Base-by-base conservation (phyloP, 139 green algal species). In the Chlamydomonas sphaeroides region DNA sequence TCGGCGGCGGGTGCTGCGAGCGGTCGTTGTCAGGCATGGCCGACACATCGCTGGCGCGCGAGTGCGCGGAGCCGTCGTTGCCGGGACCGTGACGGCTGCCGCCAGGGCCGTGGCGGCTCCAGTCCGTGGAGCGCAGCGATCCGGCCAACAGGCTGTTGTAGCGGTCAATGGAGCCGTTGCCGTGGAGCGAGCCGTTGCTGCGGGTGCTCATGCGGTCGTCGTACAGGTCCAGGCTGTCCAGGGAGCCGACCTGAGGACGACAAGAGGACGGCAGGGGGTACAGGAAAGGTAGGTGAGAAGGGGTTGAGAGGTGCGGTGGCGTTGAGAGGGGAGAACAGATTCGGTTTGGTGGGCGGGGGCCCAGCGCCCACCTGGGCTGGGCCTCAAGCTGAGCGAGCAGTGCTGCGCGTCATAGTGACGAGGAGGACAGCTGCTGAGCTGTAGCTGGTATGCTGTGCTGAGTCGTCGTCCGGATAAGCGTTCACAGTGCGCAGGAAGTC, bases 221-320 rank as follows among this genome's bases (percentile, higher is more conserved):
- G 59, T 92, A 92, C 56, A 89, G 68, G 68, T 90, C 88, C 36
- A 92, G 69, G 28, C 42, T 83, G 83, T 90, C 88, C 57, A 90
- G 41, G 61, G 59, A 83, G 83, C 85, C 80, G 5, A 71, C 56
- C 65, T 73, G 79, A 28, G 59, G 59, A 25, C 26, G n/a, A n/a
- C 28, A 26, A 15, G 39, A 7, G 39, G 25, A 14, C 30, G 36
- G 38, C 38, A 57, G 17, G 25, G 36, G 35, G 38, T 56, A 17
- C 48, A 56, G 48, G 48, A 17, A 63, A 20, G 56, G 56, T 59
- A 74, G 38, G 11, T 20, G 17, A n/a, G 25, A 7, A 14, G 36
- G 67, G 21, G 38, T 18, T 11, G 36, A 33, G 38, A n/a, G n/a
- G n/a, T n/a, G n/a, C n/a, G n/a, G n/a, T n/a, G n/a, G n/a, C n/a